A percentile compares a stretch with the other conserved stretches of the same genome.
Evolutionary conservation across 768 basidiomycete species (phyloP).

Genomic region (Chalciporus piperatus): DNA sequence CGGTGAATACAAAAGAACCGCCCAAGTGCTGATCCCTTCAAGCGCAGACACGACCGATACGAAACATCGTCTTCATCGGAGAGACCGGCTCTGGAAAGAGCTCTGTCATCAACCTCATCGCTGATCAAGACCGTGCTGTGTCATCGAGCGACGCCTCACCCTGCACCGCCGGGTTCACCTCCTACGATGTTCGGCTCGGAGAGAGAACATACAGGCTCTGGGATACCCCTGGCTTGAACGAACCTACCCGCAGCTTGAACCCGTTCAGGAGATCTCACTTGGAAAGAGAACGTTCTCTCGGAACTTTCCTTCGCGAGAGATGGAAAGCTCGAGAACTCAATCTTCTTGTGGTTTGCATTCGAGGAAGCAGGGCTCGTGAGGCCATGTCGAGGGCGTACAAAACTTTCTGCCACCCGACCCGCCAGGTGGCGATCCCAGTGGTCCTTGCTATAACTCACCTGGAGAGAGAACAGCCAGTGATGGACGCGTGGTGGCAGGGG

Average conservation of each 20-base stretch:
- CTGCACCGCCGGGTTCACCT: slow-evolving; percentile 28
- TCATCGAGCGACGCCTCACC: slow-evolving; percentile 29
- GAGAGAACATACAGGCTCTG: slow-evolving; percentile 21
- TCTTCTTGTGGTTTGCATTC: slow-evolving; percentile 23
- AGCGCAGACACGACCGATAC: slow-evolving; percentile 7
- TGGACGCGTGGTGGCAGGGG: slow-evolving; percentile 35
- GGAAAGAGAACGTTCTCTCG: slow-evolving; percentile 7
- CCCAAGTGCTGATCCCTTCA: slow-evolving; percentile 2
- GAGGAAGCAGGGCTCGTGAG: slow-evolving; percentile 15
- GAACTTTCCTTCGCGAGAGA: slow-evolving; percentile 32
- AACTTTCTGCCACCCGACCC: slow-evolving; percentile 31
- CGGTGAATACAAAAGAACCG: not conserved
- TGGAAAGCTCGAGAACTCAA: slow-evolving; percentile 18
- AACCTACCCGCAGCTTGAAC: not conserved
- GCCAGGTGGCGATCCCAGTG: slow-evolving; percentile 33
- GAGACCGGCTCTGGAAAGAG: slow-evolving; percentile 37
- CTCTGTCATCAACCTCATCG: slow-evolving; percentile 42
- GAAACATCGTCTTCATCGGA: slow-evolving; percentile 38
- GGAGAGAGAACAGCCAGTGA: slow-evolving; percentile 27
- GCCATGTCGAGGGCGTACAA: slow-evolving; percentile 17
- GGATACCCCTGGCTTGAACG: slow-evolving; percentile 34
- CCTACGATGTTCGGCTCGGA: slow-evolving; percentile 23
- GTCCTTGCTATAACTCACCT: slow-evolving; percentile 38
- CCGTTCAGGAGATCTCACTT: slow-evolving; percentile 7
- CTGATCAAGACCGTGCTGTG: slow-evolving; percentile 15